Conservation (phyloP, 2,329 filamentous ascomycete genomes). For the Cercospora brassicicola region DNA sequence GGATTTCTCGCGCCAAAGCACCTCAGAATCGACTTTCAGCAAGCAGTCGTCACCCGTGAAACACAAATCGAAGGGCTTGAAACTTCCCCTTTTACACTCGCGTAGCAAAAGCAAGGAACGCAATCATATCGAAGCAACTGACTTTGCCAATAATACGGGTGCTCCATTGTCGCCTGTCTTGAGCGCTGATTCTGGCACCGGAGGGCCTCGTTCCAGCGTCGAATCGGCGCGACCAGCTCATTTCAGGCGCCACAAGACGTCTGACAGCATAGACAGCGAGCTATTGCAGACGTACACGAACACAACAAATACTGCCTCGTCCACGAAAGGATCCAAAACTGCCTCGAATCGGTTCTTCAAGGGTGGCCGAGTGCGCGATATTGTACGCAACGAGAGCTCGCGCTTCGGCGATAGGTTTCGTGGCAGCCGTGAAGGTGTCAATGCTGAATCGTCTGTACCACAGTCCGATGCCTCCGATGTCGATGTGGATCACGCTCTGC, state of each 20-base stretch:
- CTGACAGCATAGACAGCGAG: slow-evolving; percentile 52
- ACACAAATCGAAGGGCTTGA: slow-evolving; percentile 40
- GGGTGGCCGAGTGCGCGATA: slow-evolving; percentile 69
- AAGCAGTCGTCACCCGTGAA: slow-evolving; percentile 30
- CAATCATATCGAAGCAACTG: slow-evolving; percentile 34
- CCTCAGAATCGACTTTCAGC: slow-evolving; percentile 3
- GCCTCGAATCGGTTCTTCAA: slow-evolving; percentile 75
- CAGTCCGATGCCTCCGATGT: slow-evolving; percentile 52
- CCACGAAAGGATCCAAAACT: slow-evolving; percentile 46
- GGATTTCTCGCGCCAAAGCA: slow-evolving; percentile 16
- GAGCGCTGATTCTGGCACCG: slow-evolving; percentile 16
- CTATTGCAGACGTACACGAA: slow-evolving; percentile 33
- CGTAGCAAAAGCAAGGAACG: slow-evolving; percentile 42
- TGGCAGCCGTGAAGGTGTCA: slow-evolving; percentile 53
- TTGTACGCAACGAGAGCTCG: slow-evolving; percentile 66
- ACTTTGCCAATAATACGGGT: slow-evolving; percentile 31
- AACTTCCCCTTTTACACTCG: slow-evolving; percentile 41
- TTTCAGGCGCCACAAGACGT: slow-evolving; percentile 39
- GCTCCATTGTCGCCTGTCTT: slow-evolving; percentile 21
- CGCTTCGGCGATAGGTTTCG: slow-evolving; percentile 62
- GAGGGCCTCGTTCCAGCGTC: slow-evolving; percentile 33
- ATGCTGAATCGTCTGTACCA: slow-evolving; percentile 28
- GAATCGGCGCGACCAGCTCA: slow-evolving; percentile 42
- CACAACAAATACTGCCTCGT: slow-evolving; percentile 11
- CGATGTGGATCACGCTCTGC: slow-evolving; percentile 43